Conservation (phyloP, 2,329 filamentous ascomycete genomes). For the Tolypocladium sp. region DNA sequence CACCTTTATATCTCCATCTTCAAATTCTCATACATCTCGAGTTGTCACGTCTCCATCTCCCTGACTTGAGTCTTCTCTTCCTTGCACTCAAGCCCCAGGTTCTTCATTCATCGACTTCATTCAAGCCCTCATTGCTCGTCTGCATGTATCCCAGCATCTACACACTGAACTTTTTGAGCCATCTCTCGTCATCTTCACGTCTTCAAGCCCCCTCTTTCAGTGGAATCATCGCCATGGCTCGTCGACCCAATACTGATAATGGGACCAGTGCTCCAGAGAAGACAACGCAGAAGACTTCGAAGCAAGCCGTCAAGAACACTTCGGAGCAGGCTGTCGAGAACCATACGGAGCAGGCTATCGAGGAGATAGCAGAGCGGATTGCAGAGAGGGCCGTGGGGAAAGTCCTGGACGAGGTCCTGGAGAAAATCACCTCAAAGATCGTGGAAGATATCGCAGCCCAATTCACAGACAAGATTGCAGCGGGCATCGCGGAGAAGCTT, state of each 20-base stretch:
- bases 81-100: too few relatives aligned
- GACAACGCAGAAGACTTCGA: background rate
- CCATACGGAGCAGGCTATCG: background rate
- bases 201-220: too few relatives aligned
- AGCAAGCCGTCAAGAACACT: background rate
- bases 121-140: too few relatives aligned
- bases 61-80: too few relatives aligned
- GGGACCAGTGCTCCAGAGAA: background rate
- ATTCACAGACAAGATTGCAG: background rate
- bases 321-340: background rate
- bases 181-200: too few relatives aligned
- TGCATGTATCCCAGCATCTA: too few relatives aligned
- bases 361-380: background rate
- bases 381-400: background rate
- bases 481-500: background rate
- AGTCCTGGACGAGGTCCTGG: background rate
- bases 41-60: too few relatives aligned
- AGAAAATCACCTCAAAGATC: background rate
- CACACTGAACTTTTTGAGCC: too few relatives aligned
- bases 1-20: background rate
- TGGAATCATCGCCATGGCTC: background rate
- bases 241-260: background rate
- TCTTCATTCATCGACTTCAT: too few relatives aligned
- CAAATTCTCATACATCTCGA: too few relatives aligned
- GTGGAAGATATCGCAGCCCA: background rate